These are phyloP conservation scores for Pythium guiyangense DNA, from an alignment of 352 stramenopile species.

Conservation along the genomic window DNA sequence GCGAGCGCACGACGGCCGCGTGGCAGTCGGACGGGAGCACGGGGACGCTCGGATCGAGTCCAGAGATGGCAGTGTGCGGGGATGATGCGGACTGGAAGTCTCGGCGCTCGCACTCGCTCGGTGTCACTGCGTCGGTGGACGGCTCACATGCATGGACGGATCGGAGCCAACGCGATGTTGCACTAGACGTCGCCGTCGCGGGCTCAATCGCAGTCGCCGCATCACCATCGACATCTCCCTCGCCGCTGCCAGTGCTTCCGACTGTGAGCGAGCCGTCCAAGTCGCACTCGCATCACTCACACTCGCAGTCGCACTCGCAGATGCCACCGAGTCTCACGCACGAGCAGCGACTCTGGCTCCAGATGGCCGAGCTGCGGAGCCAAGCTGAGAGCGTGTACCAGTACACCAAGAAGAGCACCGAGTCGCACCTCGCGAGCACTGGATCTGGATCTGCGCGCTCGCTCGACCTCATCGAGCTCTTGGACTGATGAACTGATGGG, in stretches of 20 bases:
- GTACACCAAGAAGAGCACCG: too few species aligned
- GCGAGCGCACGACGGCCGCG: slow-evolving; percentile 5
- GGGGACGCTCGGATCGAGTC: background rate
- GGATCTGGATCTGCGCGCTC: slow-evolving; percentile 5
- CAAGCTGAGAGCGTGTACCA: too few species aligned
- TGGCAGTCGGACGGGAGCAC: slow-evolving; percentile 8
- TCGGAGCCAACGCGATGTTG: slow-evolving; percentile 5
- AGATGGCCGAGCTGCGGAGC: too few species aligned
- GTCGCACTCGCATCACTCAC: background rate
- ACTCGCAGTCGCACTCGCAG: background rate
- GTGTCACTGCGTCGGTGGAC: slow-evolving; percentile 4
- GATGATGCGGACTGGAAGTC: slow-evolving; percentile 1
- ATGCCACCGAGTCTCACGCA: slow-evolving; percentile 5
- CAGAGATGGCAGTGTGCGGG: background rate
- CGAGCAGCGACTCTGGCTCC: slow-evolving; percentile 31
- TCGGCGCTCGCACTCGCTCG: slow-evolving; percentile 8
- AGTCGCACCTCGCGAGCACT: too few species aligned
- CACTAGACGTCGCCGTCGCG: background rate
- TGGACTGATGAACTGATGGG: too few species aligned
- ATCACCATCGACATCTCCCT: too few species aligned
- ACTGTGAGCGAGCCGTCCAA: background rate
- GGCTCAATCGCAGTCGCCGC: background rate
- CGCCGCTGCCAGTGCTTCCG: too few species aligned
- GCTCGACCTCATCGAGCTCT: background rate
- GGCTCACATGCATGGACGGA: background rate